Percentiles rank a stretch among this genome's conserved stretches.
Evolutionary conservation across 257 asterid species (phyloP).

Genomic region (Anisodus acutangulus): DNA sequence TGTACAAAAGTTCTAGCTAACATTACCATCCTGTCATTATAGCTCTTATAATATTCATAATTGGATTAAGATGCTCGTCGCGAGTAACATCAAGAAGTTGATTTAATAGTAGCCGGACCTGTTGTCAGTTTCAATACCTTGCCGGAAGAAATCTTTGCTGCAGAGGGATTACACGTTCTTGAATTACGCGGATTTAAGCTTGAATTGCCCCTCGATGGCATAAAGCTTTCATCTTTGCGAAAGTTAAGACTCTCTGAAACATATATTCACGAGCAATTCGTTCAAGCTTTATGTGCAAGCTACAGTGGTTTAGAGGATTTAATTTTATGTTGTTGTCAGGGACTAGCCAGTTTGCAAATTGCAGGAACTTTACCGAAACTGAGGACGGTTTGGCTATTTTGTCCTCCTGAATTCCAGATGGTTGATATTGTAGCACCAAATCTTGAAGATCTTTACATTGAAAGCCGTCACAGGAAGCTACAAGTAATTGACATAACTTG

Average conservation of each 20-base stretch:
- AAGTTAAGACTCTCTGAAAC: background rate
- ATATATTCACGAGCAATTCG: background rate
- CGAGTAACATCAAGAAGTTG: background rate
- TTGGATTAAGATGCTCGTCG: background rate
- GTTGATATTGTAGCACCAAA: background rate
- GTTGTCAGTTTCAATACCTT: background rate
- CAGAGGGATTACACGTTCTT: background rate
- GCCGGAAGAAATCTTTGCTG: background rate
- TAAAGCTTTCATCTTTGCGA: background rate
- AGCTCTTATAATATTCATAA: background rate
- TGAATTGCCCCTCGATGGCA: background rate
- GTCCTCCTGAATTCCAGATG: background rate
- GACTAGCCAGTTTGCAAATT: no score
- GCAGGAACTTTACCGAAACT: background rate
- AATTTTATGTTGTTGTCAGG: no score
- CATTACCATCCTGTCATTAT: background rate
- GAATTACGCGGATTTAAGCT: background rate
- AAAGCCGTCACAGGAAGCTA: background rate
- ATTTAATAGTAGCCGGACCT: background rate
- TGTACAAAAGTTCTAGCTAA: background rate
- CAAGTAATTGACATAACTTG: background rate
- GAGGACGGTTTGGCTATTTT: background rate
- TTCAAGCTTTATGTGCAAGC: background rate
- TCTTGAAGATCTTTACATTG: background rate
- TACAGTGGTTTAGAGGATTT: no score